These are phyloP conservation scores for Vaccinium myrtillus DNA, from an alignment of 148 eudicot species.

Conservation along the genomic window DNA sequence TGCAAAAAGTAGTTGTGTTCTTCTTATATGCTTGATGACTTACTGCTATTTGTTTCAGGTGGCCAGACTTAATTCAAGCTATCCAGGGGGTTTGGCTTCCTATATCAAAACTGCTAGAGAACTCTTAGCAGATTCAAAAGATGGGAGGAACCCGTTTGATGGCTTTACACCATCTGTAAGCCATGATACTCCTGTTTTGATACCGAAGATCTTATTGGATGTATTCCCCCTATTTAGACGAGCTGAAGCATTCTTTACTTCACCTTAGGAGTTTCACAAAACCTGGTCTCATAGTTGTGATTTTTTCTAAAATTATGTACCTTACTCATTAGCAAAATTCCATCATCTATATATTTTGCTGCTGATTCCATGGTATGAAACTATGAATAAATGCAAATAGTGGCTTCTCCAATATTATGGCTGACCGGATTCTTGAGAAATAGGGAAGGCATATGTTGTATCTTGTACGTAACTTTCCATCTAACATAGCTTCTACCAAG, in stretches of 20 bases:
- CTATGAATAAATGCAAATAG: background rate
- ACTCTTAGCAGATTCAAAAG: conserved; percentile 87
- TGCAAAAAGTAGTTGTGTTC: background rate
- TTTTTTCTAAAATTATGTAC: background rate
- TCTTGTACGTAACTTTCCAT: background rate
- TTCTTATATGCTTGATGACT: conserved; percentile 6
- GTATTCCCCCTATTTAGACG: background rate
- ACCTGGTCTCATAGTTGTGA: background rate
- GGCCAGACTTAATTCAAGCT: conserved; percentile 68
- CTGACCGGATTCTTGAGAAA: background rate
- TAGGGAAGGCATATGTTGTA: background rate
- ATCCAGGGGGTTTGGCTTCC: conserved; percentile 83
- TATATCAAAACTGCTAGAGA: conserved; percentile 78
- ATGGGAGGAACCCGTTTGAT: conserved; percentile 90
- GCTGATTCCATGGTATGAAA: background rate
- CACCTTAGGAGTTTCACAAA: background rate
- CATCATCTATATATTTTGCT: background rate
- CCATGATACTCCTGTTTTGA: conserved; percentile 6
- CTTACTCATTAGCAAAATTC: background rate
- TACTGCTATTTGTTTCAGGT: conserved; percentile 42
- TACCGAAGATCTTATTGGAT: background rate
- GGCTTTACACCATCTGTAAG: conserved; percentile 97
- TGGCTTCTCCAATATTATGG: background rate
- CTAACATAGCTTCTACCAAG: background rate
- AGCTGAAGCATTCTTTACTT: background rate